These are phyloP conservation scores for Hapsidospora chrysogenum DNA, from an alignment of 495 filamentous ascomycete species.

Conservation along the genomic window DNA sequence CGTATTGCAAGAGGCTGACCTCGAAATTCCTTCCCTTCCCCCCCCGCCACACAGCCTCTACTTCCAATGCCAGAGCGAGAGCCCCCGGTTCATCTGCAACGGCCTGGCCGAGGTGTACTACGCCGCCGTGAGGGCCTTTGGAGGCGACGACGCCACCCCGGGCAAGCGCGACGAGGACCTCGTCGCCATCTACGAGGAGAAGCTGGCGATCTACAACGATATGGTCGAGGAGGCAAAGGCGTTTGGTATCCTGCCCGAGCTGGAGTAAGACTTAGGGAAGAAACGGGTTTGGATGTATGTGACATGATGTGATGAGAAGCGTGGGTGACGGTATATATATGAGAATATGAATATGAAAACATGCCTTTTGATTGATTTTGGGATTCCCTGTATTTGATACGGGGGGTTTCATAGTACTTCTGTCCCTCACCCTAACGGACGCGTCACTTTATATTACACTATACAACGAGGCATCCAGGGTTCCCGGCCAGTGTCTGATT, in stretches of 20 bases:
- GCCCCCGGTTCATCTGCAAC: conserved; percentile 10
- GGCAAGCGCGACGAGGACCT: conserved; percentile 12
- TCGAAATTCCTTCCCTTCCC: neutral
- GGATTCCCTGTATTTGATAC: no score
- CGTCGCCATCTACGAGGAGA: conserved; percentile 14
- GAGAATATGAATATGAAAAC: no score
- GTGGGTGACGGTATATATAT: no score
- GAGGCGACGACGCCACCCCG: conserved; percentile 9
- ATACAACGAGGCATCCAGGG: no score
- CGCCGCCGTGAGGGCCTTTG: conserved; percentile 23
- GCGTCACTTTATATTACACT: no score
- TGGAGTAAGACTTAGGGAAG: no score
- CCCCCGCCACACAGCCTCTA: conserved; percentile 11
- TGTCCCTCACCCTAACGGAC: no score
- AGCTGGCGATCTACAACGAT: conserved; percentile 13
- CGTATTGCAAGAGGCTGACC: neutral
- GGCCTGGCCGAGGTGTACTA: conserved; percentile 27
- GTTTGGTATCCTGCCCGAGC: conserved; percentile 9
- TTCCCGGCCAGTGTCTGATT: no score
- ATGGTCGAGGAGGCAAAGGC: conserved; percentile 13
- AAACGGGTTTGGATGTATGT: no score
- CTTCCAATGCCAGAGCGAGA: conserved; percentile 11
- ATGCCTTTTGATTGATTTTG: no score
- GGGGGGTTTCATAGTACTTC: no score
- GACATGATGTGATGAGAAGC: no score